phyloP scores from a whole-genome alignment of 2,329 filamentous ascomycete genomes.

The Epichloe bromicola region DNA sequence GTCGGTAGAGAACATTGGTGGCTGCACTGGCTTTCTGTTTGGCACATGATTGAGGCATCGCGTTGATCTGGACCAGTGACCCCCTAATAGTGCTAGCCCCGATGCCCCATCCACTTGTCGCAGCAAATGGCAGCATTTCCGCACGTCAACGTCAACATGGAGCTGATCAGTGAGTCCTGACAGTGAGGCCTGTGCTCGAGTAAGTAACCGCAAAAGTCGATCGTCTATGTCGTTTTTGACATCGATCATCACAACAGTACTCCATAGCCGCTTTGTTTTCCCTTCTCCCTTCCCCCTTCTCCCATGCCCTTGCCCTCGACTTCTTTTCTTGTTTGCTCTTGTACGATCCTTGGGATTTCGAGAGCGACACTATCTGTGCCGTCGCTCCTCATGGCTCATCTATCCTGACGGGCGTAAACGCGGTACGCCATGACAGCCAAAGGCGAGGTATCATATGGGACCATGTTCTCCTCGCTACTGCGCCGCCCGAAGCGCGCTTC shows the following conservation, averaged over 20 bases:
- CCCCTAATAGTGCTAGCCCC: too few relatives aligned
- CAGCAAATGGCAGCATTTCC: too few relatives aligned
- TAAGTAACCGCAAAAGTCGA: background rate
- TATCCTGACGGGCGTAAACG: constrained; percentile 12
- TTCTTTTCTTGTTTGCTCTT: constrained; percentile 1
- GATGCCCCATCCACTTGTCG: too few relatives aligned
- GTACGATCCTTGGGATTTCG: constrained; percentile 1
- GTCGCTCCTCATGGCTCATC: constrained; percentile 12
- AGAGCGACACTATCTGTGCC: background rate
- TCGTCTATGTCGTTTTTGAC: background rate
- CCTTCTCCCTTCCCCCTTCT: background rate
- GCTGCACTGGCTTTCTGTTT: too few relatives aligned
- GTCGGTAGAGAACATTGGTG: too few relatives aligned
- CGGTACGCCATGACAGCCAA: constrained; percentile 6
- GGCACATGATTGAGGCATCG: too few relatives aligned
- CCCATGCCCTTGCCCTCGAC: background rate
- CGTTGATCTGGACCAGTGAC: too few relatives aligned
- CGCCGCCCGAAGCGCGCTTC: constrained; percentile 20
- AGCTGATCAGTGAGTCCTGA: too few relatives aligned
- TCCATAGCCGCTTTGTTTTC: background rate
- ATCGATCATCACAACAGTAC: background rate
- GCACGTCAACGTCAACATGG: too few relatives aligned
- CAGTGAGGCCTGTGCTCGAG: background rate
- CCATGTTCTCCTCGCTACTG: constrained; percentile 26
- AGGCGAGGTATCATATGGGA: constrained; percentile 7